Evolutionary conservation across 2,329 filamentous ascomycete genomes (phyloP).

Genomic region (Didymellaceae sp.): DNA sequence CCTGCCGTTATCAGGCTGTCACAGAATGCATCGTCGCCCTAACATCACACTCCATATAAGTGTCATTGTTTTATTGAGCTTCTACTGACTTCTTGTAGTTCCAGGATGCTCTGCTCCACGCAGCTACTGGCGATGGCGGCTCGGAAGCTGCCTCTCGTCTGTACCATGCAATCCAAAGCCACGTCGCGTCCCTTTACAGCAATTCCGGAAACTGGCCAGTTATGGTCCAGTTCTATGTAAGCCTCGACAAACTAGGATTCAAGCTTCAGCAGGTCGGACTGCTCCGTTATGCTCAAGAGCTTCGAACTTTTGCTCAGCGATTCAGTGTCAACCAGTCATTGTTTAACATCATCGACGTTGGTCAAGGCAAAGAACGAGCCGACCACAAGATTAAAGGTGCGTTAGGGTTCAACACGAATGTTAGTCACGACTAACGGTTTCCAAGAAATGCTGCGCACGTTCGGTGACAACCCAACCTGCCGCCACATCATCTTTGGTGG

Average conservation of each 20-base stretch:
- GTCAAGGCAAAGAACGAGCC: slow-evolving; percentile 55
- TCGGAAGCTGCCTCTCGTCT: slow-evolving; percentile 55
- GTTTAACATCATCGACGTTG: slow-evolving; percentile 58
- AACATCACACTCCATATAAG: too few species aligned
- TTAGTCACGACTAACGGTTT: slow-evolving; percentile 13
- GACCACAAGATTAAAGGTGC: slow-evolving; percentile 56
- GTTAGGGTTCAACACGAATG: not conserved
- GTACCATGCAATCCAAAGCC: slow-evolving; percentile 50
- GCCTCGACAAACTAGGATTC: slow-evolving; percentile 53
- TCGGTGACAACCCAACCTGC: slow-evolving; percentile 54
- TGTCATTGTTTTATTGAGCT: not conserved
- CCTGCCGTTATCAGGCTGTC: not conserved
- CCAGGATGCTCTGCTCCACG: slow-evolving; percentile 52
- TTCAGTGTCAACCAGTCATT: slow-evolving; percentile 55
- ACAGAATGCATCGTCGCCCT: not conserved
- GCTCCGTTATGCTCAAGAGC: slow-evolving; percentile 48
- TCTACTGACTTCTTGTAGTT: slow-evolving; percentile 42
- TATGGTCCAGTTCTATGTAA: slow-evolving; percentile 56
- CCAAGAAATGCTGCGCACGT: slow-evolving; percentile 54
- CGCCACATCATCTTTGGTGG: slow-evolving; percentile 57
- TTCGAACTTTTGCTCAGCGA: slow-evolving; percentile 52
- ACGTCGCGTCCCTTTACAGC: slow-evolving; percentile 51
- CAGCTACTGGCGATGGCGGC: slow-evolving; percentile 52
- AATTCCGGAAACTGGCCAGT: slow-evolving; percentile 53
- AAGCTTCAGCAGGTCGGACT: slow-evolving; percentile 53